Evolutionary conservation across 257 asterid genomes (phyloP).

Genomic region (Scutellaria minor): DNA sequence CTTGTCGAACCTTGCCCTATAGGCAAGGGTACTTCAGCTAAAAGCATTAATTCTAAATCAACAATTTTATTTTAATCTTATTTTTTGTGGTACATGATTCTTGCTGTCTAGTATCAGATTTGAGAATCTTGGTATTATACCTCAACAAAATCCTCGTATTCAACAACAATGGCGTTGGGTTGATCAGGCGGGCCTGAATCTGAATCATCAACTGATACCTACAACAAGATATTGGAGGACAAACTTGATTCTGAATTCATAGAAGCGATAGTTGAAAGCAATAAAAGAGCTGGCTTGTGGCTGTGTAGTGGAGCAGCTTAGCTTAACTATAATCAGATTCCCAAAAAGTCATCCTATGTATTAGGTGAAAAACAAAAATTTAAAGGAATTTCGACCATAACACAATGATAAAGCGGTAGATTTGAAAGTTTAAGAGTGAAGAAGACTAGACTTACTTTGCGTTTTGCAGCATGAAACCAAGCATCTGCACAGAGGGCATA

Average conservation of each 20-base stretch:
- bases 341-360: neutral
- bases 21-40: too few species aligned
- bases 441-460: slow-evolving; percentile 52
- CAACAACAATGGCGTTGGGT: slow-evolving; percentile 61
- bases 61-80: too few species aligned
- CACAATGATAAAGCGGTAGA: neutral
- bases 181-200: slow-evolving; percentile 52
- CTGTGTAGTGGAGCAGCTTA: neutral
- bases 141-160: slow-evolving; percentile 83
- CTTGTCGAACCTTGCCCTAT: too few species aligned
- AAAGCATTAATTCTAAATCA: too few species aligned
- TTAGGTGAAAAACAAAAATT: neutral
- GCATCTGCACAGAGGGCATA: slow-evolving; percentile 98
- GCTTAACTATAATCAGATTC: neutral
- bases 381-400: neutral
- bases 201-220: slow-evolving; percentile 59
- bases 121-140: slow-evolving; percentile 39
- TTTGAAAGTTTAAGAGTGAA: neutral
- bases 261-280: neutral
- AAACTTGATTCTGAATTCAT: neutral
- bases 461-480: slow-evolving; percentile 97
- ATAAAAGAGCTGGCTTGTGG: neutral
- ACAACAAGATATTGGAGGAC: slow-evolving; percentile 24
- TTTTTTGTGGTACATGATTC: neutral
- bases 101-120: neutral